Base-by-base conservation (phyloP, 257 asterid genomes). In the Plantago elongata region DNA sequence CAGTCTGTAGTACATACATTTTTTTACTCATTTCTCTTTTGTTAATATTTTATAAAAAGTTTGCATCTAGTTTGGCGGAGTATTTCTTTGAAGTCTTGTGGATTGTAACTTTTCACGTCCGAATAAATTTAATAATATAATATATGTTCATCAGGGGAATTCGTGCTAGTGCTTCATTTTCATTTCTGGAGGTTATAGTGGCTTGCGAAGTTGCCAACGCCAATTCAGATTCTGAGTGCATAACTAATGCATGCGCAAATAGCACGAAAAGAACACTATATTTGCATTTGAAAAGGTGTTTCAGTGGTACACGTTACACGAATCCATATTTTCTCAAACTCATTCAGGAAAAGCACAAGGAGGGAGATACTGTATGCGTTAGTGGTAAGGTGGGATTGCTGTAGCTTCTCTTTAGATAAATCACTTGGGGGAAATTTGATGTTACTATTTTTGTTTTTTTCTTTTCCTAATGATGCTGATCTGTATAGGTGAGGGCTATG, bases 251-350 rank as follows among this genome's bases (percentile, higher is more conserved):
- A 66, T 68, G 65, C 57, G 84, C 77, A 56, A 71, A 49, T 50
- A 74, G 61, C 51, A 73, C 63, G 69, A 77, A 66, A 57, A 81
- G 79, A 68, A 83, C 81, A 22, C 72, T 89, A 51, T 76, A 71
- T 69, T 70, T 92, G 79, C 97, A 92, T 82, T 84, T 92, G 81
- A 92, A 92, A 83, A 85, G 83, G 63, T 92, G 83, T 80, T 92
- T 89, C 57, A 93, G 99, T 61, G 99, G 99, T 47, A 66, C 88
- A 46, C 99, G 99, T 61, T 92, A 89, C 78, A 86, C 97, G 61
- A 74, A 59, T 74, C 57, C 66, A 45, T 90, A 95, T 67, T 89
- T 92, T 75, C 99, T 92, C 66, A 83, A 54, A 81, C 81, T 88
- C 71, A 75, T 92, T 60, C 84, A 84, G 77, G 96, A 71, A 69